phyloP scores from a whole-genome alignment of 257 asterid genomes.

The Avicennia marina region DNA sequence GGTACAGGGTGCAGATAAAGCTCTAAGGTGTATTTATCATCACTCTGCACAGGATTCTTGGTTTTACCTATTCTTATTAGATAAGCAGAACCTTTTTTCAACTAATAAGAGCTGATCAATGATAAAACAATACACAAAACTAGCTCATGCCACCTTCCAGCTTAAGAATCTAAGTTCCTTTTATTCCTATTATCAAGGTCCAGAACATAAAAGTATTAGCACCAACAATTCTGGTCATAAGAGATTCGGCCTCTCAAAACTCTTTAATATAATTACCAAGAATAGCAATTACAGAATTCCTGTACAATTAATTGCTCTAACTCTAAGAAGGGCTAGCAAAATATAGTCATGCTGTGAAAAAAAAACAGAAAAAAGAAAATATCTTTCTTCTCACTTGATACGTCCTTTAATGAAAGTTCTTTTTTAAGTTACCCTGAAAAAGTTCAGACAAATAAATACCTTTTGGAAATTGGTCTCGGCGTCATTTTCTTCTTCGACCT shows the following conservation, averaged over 20 bases:
- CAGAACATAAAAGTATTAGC: not conserved
- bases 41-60: conserved; percentile 5
- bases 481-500: conserved; percentile 79
- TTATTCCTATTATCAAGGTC: not conserved
- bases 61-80: not conserved
- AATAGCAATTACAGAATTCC: not conserved
- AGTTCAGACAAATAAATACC: conserved; percentile 31
- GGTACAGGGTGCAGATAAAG: not conserved
- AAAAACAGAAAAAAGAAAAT: too few species aligned
- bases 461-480: conserved; percentile 87
- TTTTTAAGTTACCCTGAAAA: not conserved
- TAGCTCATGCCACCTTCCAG: not conserved
- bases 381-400: too few species aligned
- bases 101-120: not conserved
- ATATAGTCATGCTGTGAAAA: too few species aligned
- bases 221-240: not conserved
- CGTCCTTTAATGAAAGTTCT: not conserved
- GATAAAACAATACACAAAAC: not conserved
- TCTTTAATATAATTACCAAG: not conserved
- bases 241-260: not conserved
- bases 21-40: not conserved
- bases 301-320: too few species aligned
- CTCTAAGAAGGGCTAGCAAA: too few species aligned
- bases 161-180: not conserved
- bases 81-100: not conserved